A percentile compares a stretch with the other conserved stretches of the same genome.
Evolutionary conservation across 2,329 filamentous ascomycete species (phyloP).

Genomic region (Sarocladium kiliense): DNA sequence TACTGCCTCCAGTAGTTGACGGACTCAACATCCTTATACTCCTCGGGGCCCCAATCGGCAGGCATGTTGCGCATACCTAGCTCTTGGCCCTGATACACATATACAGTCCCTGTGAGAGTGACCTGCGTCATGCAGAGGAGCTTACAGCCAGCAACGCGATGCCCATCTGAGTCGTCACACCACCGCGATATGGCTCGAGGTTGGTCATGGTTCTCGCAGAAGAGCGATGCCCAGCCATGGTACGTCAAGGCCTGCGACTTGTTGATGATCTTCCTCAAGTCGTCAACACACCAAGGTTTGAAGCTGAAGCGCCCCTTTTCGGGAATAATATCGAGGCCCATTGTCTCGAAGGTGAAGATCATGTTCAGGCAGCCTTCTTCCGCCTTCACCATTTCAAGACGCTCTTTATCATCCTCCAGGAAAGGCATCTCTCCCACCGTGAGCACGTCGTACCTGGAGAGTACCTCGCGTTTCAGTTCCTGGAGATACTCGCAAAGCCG

Average conservation of each 20-base stretch:
- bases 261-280: conserved; percentile 11
- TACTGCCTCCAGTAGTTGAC: conserved; percentile 27
- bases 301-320: too few relatives aligned
- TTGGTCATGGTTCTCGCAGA: conserved; percentile 61
- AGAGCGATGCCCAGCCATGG: conserved; percentile 53
- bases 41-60: conserved; percentile 31
- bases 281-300: too few relatives aligned
- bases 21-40: conserved; percentile 37
- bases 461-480: conserved; percentile 48
- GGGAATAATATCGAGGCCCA: too few relatives aligned
- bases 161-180: conserved; percentile 8
- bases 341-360: conserved; percentile 57
- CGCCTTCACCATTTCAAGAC: conserved; percentile 50
- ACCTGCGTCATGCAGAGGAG: conserved; percentile 38
- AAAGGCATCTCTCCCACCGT: conserved; percentile 62
- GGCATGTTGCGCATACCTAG: conserved; percentile 46
- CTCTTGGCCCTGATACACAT: conserved; percentile 47
- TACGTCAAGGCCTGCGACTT: conserved; percentile 20
- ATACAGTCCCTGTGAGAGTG: conserved; percentile 38
- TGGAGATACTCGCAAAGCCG: conserved; percentile 56
- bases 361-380: conserved; percentile 54
- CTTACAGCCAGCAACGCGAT: conserved; percentile 27
- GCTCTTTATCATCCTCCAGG: conserved; percentile 46
- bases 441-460: conserved; percentile 53
- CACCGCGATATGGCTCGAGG: conserved; percentile 47